phyloP scores from a whole-genome alignment of 192 early-diverging fungal genomes.

The Coemansia sp. region DNA sequence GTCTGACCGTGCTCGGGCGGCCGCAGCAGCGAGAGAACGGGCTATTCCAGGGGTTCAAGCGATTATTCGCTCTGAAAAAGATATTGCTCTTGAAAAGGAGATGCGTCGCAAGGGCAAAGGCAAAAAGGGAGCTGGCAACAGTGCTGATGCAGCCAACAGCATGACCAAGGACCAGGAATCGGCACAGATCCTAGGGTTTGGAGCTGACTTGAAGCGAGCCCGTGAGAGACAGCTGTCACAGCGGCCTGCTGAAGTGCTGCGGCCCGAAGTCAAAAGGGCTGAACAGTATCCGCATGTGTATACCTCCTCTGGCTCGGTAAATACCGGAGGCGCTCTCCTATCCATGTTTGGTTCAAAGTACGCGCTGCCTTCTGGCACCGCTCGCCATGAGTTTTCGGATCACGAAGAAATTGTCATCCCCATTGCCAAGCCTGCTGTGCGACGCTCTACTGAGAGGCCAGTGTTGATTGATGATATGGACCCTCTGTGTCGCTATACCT shows the following conservation, averaged over 20 bases:
- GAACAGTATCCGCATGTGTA: constrained; percentile 81
- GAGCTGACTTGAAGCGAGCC: constrained; percentile 30
- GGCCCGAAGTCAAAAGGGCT: constrained; percentile 15
- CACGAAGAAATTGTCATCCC: constrained; percentile 94
- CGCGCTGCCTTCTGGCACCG: constrained; percentile 74
- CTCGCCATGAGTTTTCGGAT: constrained; percentile 69
- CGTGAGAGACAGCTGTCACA: constrained; percentile 47
- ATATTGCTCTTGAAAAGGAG: constrained; percentile 35
- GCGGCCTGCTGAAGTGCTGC: constrained; percentile 27
- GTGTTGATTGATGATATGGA: constrained; percentile 73
- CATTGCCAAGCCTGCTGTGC: constrained; percentile 63
- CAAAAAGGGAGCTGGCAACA: constrained; percentile 1
- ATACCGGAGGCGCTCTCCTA: constrained; percentile 62
- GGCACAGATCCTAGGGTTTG: constrained; percentile 37
- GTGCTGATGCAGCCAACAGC: not conserved
- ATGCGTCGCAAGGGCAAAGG: constrained; percentile 29
- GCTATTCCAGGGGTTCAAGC: constrained; percentile 28
- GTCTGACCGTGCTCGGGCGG: constrained; percentile 27
- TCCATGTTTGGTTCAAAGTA: constrained; percentile 77
- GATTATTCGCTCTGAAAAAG: constrained; percentile 24
- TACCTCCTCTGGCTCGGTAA: constrained; percentile 48
- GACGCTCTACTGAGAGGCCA: constrained; percentile 61
- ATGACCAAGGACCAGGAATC: constrained; percentile 20
- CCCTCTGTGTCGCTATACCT: constrained; percentile 69
- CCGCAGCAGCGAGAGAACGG: constrained; percentile 8